phyloP scores from a whole-genome alignment of 495 filamentous ascomycete species.

The Entonaema liquescens region DNA sequence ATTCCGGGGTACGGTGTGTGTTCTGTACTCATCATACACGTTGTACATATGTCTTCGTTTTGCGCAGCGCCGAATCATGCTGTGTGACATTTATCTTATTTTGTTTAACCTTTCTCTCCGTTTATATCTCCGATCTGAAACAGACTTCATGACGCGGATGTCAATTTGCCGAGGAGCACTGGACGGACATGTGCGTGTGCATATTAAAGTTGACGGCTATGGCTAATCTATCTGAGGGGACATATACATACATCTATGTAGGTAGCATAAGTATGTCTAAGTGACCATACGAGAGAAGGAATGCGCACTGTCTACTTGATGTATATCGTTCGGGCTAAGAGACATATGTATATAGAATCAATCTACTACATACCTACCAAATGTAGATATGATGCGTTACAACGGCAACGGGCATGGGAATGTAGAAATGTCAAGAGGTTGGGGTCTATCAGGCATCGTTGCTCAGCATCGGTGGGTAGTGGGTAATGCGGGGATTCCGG shows the following conservation, averaged over 20 bases:
- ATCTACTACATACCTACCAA: conserved; percentile 8
- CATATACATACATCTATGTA: background rate
- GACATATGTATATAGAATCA: background rate
- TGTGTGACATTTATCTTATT: conserved; percentile 5
- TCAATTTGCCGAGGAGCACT: background rate
- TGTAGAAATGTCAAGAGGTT: conserved; percentile 28
- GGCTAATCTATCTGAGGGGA: background rate
- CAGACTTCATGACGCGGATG: conserved; percentile 1
- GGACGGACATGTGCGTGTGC: background rate
- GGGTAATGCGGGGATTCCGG: conserved; percentile 14
- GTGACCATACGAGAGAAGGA: too few relatives aligned
- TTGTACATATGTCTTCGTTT: background rate
- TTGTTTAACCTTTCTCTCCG: background rate
- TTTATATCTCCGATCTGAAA: background rate
- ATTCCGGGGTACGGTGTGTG: conserved; percentile 13
- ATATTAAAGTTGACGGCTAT: background rate
- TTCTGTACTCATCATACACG: background rate
- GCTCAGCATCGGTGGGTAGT: conserved; percentile 9
- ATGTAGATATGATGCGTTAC: conserved; percentile 13
- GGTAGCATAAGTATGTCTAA: too few relatives aligned
- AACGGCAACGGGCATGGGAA: conserved; percentile 4
- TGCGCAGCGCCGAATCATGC: conserved; percentile 3
- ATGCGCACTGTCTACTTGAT: conserved; percentile 21
- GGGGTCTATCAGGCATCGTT: conserved; percentile 17
- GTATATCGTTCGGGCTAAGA: background rate